Base-by-base conservation (phyloP, 768 basidiomycete species). In the Tremella fuciformis region DNA sequence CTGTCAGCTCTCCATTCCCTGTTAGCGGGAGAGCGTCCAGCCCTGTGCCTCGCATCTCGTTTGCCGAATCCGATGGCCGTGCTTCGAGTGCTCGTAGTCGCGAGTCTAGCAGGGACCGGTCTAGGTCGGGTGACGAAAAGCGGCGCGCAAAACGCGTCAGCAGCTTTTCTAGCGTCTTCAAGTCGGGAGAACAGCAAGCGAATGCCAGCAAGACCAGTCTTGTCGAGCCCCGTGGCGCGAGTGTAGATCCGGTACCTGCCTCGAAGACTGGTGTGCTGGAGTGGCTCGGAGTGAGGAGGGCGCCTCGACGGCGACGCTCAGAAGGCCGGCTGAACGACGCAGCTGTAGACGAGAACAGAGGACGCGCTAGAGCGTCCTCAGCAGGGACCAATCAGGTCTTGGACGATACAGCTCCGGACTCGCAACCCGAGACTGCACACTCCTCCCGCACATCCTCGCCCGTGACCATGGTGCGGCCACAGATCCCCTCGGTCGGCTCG, bases 1-100 rank as follows among this genome's bases (percentile, higher is more conserved):
- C 67, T 7, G 72, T 74, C 7, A 71, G 69, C 19, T 71, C 72
- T 16, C 72, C 72, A 0, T 58, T 69, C 21, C 71, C 69, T 13
- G 11, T 34, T 11, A 34, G 29, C 29, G 65, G 65, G 1, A 52
- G 69, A 6, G 58, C 66, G 13, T 21, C 21, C 16, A 74, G 72
- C 59, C 72, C 72, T 1, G 48, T 56, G 16, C 65, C 63, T 4
- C 61, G 55, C 16, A 67, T 74, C 25, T 60, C 65, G 1, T 74
- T 74, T 50, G 67, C 58, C 1, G 67, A 69, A 26, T 64, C 65
- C 0, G 56, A 60, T 13, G 63, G 57, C 13, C 46, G 26, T 26
- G n/a, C 34, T 22, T 40, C 25, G 8, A 52, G 50, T 18, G 53
- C 34, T 16, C 44, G 44, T 37, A 53, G 37, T 22, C 40, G 24